Evolutionary conservation across 225 moss, liverwort and hornwort species (phyloP).

Genomic region (Physcomitrium patens): DNA sequence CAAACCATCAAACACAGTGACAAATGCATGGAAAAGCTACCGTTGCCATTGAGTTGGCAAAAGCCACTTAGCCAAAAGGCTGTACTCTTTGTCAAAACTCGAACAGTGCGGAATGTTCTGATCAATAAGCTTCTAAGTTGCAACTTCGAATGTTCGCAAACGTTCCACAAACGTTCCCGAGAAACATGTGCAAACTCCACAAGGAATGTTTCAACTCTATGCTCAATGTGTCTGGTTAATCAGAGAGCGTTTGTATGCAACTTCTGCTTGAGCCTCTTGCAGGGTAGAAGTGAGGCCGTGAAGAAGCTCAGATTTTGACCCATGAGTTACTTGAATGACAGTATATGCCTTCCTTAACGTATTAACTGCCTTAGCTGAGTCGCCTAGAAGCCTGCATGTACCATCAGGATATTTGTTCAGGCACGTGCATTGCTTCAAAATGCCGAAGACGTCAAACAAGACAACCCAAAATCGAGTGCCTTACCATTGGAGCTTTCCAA

Average conservation of each 20-base stretch:
- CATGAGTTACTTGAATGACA: conserved; percentile 76
- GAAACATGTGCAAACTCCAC: too few relatives aligned
- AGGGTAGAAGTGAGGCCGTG: conserved; percentile 58
- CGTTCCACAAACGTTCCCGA: too few relatives aligned
- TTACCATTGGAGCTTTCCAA: conserved; percentile 93
- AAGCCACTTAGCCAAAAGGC: too few relatives aligned
- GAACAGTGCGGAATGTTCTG: too few relatives aligned
- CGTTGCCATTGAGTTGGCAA: too few relatives aligned
- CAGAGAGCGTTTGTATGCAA: conserved; percentile 41
- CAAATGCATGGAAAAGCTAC: too few relatives aligned
- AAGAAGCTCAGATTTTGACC: conserved; percentile 62
- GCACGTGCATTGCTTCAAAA: background rate
- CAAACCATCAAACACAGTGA: too few relatives aligned
- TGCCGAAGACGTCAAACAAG: background rate
- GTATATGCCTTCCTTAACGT: conserved; percentile 57
- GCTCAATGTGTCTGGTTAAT: conserved; percentile 17
- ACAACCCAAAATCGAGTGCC: background rate
- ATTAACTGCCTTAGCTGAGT: conserved; percentile 54
- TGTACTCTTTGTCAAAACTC: too few relatives aligned
- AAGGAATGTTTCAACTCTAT: background rate
- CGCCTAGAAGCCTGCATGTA: conserved; percentile 62
- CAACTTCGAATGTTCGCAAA: too few relatives aligned
- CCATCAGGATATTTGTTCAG: background rate
- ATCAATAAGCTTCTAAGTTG: too few relatives aligned
- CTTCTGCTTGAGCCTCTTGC: conserved; percentile 74